Base-by-base conservation (phyloP, 495 filamentous ascomycete species). In the Aspergillus steynii region DNA sequence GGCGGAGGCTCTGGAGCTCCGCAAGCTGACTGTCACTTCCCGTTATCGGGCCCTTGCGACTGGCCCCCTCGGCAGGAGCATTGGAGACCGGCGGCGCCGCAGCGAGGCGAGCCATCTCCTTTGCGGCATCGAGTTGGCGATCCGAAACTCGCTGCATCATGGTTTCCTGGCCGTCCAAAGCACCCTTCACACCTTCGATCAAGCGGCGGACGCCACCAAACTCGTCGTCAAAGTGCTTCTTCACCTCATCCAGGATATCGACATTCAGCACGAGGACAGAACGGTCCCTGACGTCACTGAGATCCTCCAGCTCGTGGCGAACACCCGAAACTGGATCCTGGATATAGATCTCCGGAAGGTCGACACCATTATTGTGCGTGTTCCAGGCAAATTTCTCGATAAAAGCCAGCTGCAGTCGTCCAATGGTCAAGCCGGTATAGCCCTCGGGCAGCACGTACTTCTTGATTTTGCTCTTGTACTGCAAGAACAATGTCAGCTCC, bases 311-410 rank as follows among this genome's bases (percentile, higher is more conserved):
- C 71, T 98, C 95, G 71, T 99, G 92, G 26, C 95, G 90, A 28
- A 97, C 90, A 4, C 95, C 96, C 8, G 93, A 97, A 10, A 97
- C 83, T 5, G 94, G 87, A 72, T 99, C 95, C 73, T 99, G 96
- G 46, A 99, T 93, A 72, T 98, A 97, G 31, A 99, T 97, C 66
- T 98, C 95, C 0, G 95, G 95, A 31, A 99, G 79, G 67, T 99
- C 95, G 12, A 86, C 87, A 27, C 96, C 95, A 69, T 98, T 94
- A 66, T 88, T 90, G 64, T 96, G 94, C 1, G 93, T 96, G 65
- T 95, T 97, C 92, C 96, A 99, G 6, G 93, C 92, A 67, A 99
- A 99, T 67, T 97, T 98, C 64, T 98, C 96, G 65, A 99, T 99
- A 72, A 99, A 99, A n/a, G 94, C 93, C 34, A 98, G 83, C 68